Conservation (phyloP, 2,329 filamentous ascomycete genomes). For the Rosellinia necatrix region DNA sequence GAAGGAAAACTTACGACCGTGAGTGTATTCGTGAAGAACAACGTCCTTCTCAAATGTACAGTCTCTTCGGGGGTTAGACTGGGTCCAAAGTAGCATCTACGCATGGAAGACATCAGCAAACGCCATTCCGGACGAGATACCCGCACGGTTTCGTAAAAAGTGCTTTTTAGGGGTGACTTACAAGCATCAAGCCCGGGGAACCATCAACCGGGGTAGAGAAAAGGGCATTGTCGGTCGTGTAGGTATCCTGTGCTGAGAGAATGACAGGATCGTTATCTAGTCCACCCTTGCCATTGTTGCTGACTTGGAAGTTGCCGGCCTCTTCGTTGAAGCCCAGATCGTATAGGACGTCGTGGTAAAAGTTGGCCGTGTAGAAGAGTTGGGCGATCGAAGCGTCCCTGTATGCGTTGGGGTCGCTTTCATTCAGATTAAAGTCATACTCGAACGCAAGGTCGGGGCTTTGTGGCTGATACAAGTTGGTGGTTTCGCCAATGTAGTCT, state of each 20-base stretch:
- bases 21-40: slow-evolving; percentile 64
- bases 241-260: slow-evolving; percentile 60
- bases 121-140: neutral
- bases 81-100: slow-evolving; percentile 61
- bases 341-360: slow-evolving; percentile 63
- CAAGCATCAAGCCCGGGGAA: slow-evolving; percentile 52
- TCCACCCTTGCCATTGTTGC: slow-evolving; percentile 60
- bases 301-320: slow-evolving; percentile 63
- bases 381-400: slow-evolving; percentile 60
- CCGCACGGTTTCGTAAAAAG: too few species aligned
- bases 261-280: slow-evolving; percentile 57
- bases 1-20: slow-evolving; percentile 46
- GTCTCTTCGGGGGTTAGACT: slow-evolving; percentile 54
- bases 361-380: slow-evolving; percentile 65
- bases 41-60: slow-evolving; percentile 62
- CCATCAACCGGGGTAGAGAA: neutral
- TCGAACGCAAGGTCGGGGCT: slow-evolving; percentile 50
- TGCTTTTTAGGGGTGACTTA: neutral
- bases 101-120: neutral
- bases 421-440: slow-evolving; percentile 45
- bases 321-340: slow-evolving; percentile 60
- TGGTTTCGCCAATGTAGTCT: slow-evolving; percentile 52
- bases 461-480: slow-evolving; percentile 54
- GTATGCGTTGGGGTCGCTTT: slow-evolving; percentile 48
- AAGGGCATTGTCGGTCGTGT: slow-evolving; percentile 56